These are phyloP conservation scores for Ustilago bromivora DNA, from an alignment of 1,284 basidiomycete genomes.

Conservation along the genomic window DNA sequence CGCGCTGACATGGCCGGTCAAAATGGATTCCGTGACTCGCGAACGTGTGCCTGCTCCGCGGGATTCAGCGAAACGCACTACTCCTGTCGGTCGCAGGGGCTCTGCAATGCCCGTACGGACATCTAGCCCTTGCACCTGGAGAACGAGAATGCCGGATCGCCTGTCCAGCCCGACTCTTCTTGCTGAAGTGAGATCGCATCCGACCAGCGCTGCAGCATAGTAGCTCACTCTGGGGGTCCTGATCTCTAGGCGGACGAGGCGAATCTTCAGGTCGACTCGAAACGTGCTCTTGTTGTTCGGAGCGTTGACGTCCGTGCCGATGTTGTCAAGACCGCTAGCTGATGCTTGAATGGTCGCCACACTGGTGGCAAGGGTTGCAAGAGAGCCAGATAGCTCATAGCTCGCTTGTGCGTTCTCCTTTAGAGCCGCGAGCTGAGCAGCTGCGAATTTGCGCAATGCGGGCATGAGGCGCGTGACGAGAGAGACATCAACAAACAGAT, in stretches of 20 bases:
- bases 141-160: conserved; percentile 47
- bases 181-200: conserved; percentile 15
- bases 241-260: conserved; percentile 45
- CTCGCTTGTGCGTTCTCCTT: not conserved
- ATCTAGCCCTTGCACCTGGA: conserved; percentile 35
- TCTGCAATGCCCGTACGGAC: conserved; percentile 20
- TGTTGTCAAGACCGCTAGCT: conserved; percentile 9
- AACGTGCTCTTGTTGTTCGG: conserved; percentile 5
- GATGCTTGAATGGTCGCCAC: conserved; percentile 35
- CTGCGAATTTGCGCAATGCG: conserved; percentile 32
- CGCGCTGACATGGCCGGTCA: conserved; percentile 21
- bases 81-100: not conserved
- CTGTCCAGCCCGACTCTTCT: conserved; percentile 33
- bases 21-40: not conserved
- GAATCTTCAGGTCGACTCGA: conserved; percentile 24
- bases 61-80: conserved; percentile 27
- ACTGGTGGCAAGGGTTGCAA: conserved; percentile 44
- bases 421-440: conserved; percentile 23
- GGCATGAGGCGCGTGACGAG: conserved; percentile 47
- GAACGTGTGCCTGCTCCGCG: not conserved
- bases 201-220: conserved; percentile 20
- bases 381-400: conserved; percentile 24
- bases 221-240: conserved; percentile 41
- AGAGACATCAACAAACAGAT: conserved; percentile 55
- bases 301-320: not conserved